phyloP scores from a whole-genome alignment of 331 rosid genomes.

The Spiraea crenata region DNA sequence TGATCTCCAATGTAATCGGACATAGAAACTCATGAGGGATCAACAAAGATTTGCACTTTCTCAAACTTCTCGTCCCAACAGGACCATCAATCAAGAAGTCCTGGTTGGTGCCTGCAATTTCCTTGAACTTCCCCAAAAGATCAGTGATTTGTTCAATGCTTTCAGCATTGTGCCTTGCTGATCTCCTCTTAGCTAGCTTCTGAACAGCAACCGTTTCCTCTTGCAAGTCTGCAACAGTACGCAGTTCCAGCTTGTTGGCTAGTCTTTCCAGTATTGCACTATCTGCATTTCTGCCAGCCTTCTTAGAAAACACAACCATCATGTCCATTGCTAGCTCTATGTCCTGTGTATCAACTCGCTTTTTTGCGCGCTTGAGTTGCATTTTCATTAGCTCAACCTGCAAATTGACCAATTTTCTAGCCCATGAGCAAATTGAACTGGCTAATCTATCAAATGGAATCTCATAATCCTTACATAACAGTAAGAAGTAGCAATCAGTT shows the following conservation, averaged over 20 bases:
- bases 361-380: slow-evolving; percentile 41
- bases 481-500: too few relatives aligned
- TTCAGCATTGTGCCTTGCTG: slow-evolving; percentile 30
- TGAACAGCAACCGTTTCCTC: slow-evolving; percentile 38
- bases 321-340: slow-evolving; percentile 56
- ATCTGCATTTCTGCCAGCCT: slow-evolving; percentile 41
- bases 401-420: neutral
- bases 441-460: too few relatives aligned
- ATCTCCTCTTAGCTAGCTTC: slow-evolving; percentile 29
- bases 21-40: slow-evolving; percentile 52
- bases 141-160: slow-evolving; percentile 39
- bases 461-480: too few relatives aligned
- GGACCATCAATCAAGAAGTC: slow-evolving; percentile 27
- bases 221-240: slow-evolving; percentile 36
- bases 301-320: slow-evolving; percentile 46
- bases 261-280: slow-evolving; percentile 41
- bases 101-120: slow-evolving; percentile 32
- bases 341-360: slow-evolving; percentile 44
- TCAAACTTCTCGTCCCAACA: slow-evolving; percentile 23
- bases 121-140: slow-evolving; percentile 35
- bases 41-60: slow-evolving; percentile 27
- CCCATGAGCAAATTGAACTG: neutral
- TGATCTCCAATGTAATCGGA: slow-evolving; percentile 48
- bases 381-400: slow-evolving; percentile 49
- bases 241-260: slow-evolving; percentile 45